Evolutionary conservation across 1,139 yeast species (phyloP).

Genomic region (Lodderomyces metapsilosis): DNA sequence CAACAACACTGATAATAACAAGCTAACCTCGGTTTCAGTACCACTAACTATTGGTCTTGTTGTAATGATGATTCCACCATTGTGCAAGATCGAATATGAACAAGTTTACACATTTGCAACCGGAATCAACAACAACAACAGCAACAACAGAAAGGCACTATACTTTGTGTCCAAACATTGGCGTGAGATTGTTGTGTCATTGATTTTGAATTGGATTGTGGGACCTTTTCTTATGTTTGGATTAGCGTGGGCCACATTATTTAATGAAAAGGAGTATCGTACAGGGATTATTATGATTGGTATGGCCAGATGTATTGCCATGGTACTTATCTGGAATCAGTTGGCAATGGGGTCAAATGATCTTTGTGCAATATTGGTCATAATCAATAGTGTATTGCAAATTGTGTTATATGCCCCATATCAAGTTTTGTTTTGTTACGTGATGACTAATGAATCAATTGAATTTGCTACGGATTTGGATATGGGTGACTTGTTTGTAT

Average conservation of each 20-base stretch:
- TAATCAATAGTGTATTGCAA: conserved; percentile 53
- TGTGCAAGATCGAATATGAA: conserved; percentile 56
- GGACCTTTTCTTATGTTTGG: conserved; percentile 61
- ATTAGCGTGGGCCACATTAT: conserved; percentile 53
- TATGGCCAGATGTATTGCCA: conserved; percentile 60
- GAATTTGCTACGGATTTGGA: conserved; percentile 19
- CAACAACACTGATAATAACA: conserved; percentile 19
- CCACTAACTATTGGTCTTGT: conserved; percentile 56
- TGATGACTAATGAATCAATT: conserved; percentile 25
- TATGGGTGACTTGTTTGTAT: conserved; percentile 21
- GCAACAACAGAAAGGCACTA: not conserved
- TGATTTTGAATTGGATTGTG: conserved; percentile 53
- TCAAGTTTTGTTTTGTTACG: conserved; percentile 46
- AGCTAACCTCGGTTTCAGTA: conserved; percentile 30
- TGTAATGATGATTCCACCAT: conserved; percentile 59
- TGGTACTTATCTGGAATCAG: conserved; percentile 64
- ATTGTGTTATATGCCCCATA: conserved; percentile 56
- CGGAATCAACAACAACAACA: conserved; percentile 8
- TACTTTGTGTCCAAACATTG: conserved; percentile 16
- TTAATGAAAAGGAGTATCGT: conserved; percentile 49
- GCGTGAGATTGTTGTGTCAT: conserved; percentile 37
- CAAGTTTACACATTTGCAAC: conserved; percentile 17
- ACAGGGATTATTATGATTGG: conserved; percentile 60
- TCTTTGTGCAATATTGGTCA: conserved; percentile 53
- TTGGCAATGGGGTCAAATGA: conserved; percentile 53